Evolutionary conservation across 306 rosid species (phyloP).

Genomic region (barrel medic (Medicago truncatula)): DNA sequence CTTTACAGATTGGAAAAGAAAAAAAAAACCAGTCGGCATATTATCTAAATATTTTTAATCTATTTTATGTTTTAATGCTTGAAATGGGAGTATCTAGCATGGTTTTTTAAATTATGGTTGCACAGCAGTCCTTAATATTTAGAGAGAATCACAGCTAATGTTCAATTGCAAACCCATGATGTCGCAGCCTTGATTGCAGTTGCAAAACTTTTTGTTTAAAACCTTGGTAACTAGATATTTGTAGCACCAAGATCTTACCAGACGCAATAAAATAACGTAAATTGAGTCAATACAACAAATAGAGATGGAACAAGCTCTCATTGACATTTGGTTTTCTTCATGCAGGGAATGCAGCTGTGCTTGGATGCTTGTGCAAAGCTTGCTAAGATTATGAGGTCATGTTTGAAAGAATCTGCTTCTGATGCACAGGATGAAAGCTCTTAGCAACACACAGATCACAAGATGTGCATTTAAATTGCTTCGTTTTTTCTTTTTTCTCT

Average conservation of each 20-base stretch:
- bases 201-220: not conserved
- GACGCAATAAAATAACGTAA: constrained; percentile 3
- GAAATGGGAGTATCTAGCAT: constrained; percentile 7
- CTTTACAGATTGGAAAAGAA: not conserved
- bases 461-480: constrained; percentile 34
- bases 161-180: not conserved
- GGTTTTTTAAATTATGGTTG: not conserved
- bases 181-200: not conserved
- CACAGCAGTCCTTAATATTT: not conserved
- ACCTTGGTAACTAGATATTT: constrained; percentile 2
- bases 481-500: not conserved
- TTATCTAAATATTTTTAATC: not conserved
- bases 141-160: not conserved
- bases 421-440: constrained; percentile 49
- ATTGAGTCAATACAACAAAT: constrained; percentile 10
- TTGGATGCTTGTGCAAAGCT: constrained; percentile 91
- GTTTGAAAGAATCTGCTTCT: constrained; percentile 73
- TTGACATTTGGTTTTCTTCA: constrained; percentile 32
- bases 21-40: too few species aligned
- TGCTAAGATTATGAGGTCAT: constrained; percentile 76
- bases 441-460: constrained; percentile 15
- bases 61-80: too few species aligned
- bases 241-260: not conserved
- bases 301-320: constrained; percentile 1
- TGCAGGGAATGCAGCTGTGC: constrained; percentile 91